Base-by-base conservation (phyloP, 2,329 filamentous ascomycete species). In the Botrytis tulipae region DNA sequence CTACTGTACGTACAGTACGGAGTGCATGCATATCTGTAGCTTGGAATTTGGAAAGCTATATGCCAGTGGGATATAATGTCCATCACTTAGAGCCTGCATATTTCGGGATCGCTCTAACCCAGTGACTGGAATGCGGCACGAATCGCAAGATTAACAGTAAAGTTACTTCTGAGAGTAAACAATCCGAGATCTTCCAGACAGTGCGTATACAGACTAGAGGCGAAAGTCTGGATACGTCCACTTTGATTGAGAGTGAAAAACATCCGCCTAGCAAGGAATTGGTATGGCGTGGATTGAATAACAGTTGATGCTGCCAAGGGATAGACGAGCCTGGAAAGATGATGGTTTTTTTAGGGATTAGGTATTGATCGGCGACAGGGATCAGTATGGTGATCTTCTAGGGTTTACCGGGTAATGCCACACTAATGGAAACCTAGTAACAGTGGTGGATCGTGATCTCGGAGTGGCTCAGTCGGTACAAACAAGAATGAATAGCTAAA, bases 321-420 rank as follows among this genome's bases (percentile, higher is more conserved):
- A 37, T 35, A n/a, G 44, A 46, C 12, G 46, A 37, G n/a, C 20
- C n/a, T 42, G 12, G 65, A 37, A 54, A 68, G 29, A 48, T 35
- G n/a, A 29, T 29, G n/a, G 14, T 40, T 40, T 40, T n/a, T 6
- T 25, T 61, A 37, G 4, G 59, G 12, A 61, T 61, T 40, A n/a
- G 59, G 59, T 61, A 4, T 10, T 2, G 66, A 68, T 68, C 66
- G 32, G 66, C 66, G 18, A 22, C 66, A 68, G 48, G 48, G 66
- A 32, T 42, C 18, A 0, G 1, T 51, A 9, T 4, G 1, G 16
- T 42, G 35, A 42, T 51, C 9, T 7, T 29, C 37, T 51, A 69
- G 48, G 48, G 22, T 57, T 42, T 42, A 32, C 46, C 48, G 48
- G 37, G 25, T 59, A 57, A 29, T 10, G 48, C 6, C 22, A 20